Evolutionary conservation across 768 basidiomycete genomes (phyloP).

Genomic region (Serendipita vermifera): DNA sequence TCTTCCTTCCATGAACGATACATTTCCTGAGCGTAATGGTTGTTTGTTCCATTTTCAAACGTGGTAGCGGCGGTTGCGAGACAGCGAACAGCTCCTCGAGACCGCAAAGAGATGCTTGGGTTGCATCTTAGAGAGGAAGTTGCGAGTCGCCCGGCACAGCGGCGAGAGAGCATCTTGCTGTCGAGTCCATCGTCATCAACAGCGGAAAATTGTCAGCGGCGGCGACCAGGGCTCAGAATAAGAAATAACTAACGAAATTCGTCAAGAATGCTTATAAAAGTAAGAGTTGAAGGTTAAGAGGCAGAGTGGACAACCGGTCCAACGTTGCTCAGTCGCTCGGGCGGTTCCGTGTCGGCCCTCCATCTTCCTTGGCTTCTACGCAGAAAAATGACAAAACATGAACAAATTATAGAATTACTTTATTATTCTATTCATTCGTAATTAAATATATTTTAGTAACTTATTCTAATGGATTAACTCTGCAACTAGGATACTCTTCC

Average conservation of each 20-base stretch:
- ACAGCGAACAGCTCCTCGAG: neutral
- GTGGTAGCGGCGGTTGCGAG: slow-evolving; percentile 23
- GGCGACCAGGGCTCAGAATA: too few relatives aligned
- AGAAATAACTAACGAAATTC: too few relatives aligned
- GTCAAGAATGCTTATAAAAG: too few relatives aligned
- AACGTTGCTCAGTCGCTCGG: too few relatives aligned
- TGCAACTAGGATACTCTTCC: neutral
- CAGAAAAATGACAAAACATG: too few relatives aligned
- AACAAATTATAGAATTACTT: slow-evolving; percentile 2
- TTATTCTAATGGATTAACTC: too few relatives aligned
- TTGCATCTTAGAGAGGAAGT: neutral
- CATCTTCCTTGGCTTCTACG: too few relatives aligned
- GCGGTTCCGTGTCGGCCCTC: too few relatives aligned
- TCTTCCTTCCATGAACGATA: slow-evolving; percentile 86
- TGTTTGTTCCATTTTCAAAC: slow-evolving; percentile 89
- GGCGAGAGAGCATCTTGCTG: slow-evolving; percentile 4
- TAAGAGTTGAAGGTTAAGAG: too few relatives aligned
- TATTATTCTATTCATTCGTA: slow-evolving; percentile 9
- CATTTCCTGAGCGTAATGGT: slow-evolving; percentile 90
- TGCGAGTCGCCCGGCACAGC: neutral
- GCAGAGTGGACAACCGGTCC: too few relatives aligned
- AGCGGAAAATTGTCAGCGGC: neutral
- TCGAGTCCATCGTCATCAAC: neutral
- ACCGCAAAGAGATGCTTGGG: neutral
- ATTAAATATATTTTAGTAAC: too few relatives aligned